Percentiles rank a stretch among this genome's conserved stretches.
Evolutionary conservation across 2,329 filamentous ascomycete species (phyloP).

Genomic region (Cercospora sesami): DNA sequence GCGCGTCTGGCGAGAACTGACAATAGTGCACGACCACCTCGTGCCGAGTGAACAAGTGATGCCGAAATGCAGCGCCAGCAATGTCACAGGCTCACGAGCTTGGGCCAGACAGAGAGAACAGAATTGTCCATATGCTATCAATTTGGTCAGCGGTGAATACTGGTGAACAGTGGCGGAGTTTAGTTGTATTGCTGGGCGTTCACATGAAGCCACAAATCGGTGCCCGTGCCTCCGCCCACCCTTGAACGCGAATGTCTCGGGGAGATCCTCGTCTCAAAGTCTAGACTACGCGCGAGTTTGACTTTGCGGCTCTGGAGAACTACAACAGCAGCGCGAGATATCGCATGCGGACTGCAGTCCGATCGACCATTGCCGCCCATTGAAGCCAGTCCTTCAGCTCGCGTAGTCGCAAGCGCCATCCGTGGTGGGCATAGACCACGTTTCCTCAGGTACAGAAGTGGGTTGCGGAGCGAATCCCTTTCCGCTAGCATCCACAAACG

Average conservation of each 20-base stretch:
- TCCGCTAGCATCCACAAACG: background rate
- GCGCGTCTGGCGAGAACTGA: background rate
- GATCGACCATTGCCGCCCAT: background rate
- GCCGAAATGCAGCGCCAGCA: background rate
- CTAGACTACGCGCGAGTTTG: background rate
- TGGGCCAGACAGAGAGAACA: background rate
- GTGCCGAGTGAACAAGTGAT: background rate
- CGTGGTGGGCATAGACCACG: conserved; percentile 2
- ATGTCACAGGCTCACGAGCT: background rate
- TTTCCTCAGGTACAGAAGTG: background rate
- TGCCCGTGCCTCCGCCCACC: background rate
- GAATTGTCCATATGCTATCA: background rate
- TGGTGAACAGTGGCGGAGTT: background rate
- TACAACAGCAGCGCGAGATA: background rate
- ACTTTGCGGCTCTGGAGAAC: background rate
- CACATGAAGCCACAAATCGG: background rate
- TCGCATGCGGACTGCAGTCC: conserved; percentile 7
- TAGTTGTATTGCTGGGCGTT: background rate
- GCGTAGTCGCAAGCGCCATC: background rate
- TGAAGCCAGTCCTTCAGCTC: background rate
- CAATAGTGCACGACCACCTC: background rate
- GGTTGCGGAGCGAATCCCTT: background rate
- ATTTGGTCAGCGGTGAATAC: background rate
- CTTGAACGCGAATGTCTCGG: background rate
- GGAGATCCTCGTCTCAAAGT: background rate